Conservation (phyloP, 805 yeast genomes). For the Wickerhamiella siamensis region DNA sequence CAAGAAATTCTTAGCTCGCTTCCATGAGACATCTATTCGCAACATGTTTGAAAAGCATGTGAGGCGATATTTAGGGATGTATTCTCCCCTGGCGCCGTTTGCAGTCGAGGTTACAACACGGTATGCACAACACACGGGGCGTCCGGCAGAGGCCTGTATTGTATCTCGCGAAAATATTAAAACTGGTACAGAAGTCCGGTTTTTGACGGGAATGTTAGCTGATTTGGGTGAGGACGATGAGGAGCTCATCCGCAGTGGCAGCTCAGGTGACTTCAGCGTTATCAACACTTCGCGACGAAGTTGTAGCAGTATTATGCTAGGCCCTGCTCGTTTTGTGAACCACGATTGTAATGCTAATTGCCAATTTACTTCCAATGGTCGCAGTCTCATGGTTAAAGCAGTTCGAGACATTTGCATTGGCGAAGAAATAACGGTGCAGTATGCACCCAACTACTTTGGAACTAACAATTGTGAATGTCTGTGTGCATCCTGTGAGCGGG, state of each 20-base stretch:
- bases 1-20: slow-evolving; percentile 18
- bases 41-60: slow-evolving; percentile 28
- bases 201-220: slow-evolving; percentile 28
- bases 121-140: slow-evolving; percentile 21
- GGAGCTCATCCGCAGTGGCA: slow-evolving; percentile 20
- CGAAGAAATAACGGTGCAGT: slow-evolving; percentile 35
- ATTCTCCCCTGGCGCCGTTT: slow-evolving; percentile 28
- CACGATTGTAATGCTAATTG: slow-evolving; percentile 36
- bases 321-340: slow-evolving; percentile 35
- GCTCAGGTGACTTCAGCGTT: slow-evolving; percentile 29
- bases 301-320: slow-evolving; percentile 31
- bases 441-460: slow-evolving; percentile 33
- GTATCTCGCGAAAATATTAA: slow-evolving; percentile 25
- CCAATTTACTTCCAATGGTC: slow-evolving; percentile 22
- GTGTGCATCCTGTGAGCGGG: slow-evolving; percentile 31
- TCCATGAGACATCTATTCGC: slow-evolving; percentile 14
- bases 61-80: slow-evolving; percentile 27
- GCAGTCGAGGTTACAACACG: slow-evolving; percentile 32
- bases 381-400: slow-evolving; percentile 26
- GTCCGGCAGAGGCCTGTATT: slow-evolving; percentile 28
- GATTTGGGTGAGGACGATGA: slow-evolving; percentile 26
- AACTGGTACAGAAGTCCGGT: slow-evolving; percentile 25
- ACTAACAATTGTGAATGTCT: slow-evolving; percentile 30
- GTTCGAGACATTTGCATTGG: slow-evolving; percentile 27
- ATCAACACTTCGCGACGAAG: slow-evolving; percentile 27